Evolutionary conservation across 345 rosid species (phyloP), one percentile per base, ranked within the genome.

Genomic region (Corchorus capsularis): DNA sequence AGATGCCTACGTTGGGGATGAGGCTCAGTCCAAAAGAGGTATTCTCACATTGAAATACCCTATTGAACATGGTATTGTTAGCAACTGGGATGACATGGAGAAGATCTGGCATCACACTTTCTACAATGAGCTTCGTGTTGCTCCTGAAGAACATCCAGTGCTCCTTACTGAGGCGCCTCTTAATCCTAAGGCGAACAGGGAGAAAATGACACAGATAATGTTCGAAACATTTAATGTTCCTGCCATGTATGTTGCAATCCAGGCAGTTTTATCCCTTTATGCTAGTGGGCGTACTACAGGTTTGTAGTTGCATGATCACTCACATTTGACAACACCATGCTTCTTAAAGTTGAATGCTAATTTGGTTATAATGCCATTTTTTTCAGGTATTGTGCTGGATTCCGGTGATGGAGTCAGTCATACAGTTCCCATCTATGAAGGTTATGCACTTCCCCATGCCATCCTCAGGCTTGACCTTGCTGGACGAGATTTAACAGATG

Each of bases 281-380:
- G 85, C 92, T 69, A 88, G 92, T 83, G 92, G 92, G 27, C 90
- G 92, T 71, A 88, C 90, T 32, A 88, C 92, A n/a, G 92, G 92
- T 86, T 74, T 49, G 83, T 76, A 6, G 71, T 57, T 1, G 55
- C 34, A 3, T 68, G 37, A 68, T 37, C 32, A 32, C 9, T 56
- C 8, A 10, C 35, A 12, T 55, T 2, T 4, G 50, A 39, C 17
- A 5, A 56, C 10, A 37, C 11, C 50, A 39, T 55, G 46, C 55
- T 22, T 0, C 19, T 67, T 37, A 6, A 46, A 54, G 53, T 13
- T 69, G 73, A 50, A 34, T 50, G 59, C 14, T 14, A 34, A 8
- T 50, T 13, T 56, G 53, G 41, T 72, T 45, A 56, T 6, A 72
- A 56, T 20, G 65, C 19, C 56, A 6, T 72, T 19, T 5, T 71